phyloP scores from a whole-genome alignment of 2,329 filamentous ascomycete genomes.

The Grosmannia huntii region DNA sequence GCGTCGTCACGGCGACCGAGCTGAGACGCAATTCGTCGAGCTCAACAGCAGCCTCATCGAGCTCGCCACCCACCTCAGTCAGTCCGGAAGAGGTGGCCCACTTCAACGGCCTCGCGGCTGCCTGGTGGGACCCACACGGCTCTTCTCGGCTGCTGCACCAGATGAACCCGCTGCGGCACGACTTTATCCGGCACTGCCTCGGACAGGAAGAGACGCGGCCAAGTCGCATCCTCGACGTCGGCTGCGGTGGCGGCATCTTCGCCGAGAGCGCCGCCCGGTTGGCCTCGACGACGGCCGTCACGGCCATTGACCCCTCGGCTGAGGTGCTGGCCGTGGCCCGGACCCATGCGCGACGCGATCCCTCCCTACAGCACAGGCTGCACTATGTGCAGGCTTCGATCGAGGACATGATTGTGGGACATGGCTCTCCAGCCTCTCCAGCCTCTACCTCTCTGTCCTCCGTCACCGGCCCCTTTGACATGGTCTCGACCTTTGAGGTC shows the following conservation, averaged over 20 bases:
- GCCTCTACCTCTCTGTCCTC: background rate
- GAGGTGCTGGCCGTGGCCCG: slow-evolving; percentile 64
- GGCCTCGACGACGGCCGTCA: slow-evolving; percentile 48
- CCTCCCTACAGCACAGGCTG: slow-evolving; percentile 52
- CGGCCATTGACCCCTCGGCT: slow-evolving; percentile 65
- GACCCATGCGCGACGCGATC: slow-evolving; percentile 56
- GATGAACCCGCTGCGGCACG: slow-evolving; percentile 94
- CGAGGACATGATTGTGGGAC: slow-evolving; percentile 42
- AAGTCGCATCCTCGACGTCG: slow-evolving; percentile 61
- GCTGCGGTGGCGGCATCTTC: slow-evolving; percentile 94
- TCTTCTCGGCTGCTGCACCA: slow-evolving; percentile 85
- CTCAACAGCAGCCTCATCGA: slow-evolving; percentile 36
- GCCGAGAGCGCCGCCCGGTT: slow-evolving; percentile 73
- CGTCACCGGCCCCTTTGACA: slow-evolving; percentile 42
- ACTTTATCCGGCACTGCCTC: slow-evolving; percentile 71
- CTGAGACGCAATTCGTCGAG: background rate
- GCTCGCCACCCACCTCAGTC: no score
- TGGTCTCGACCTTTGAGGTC: slow-evolving; percentile 86
- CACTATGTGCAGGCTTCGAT: slow-evolving; percentile 65
- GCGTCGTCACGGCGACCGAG: background rate
- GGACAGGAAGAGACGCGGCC: slow-evolving; percentile 18
- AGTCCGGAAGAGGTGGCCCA: slow-evolving; percentile 83
- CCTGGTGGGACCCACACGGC: slow-evolving; percentile 96
- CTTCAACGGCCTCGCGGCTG: slow-evolving; percentile 84
- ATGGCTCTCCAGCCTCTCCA: background rate